Conservation (phyloP, 495 filamentous ascomycete species). For the Tuber brumale region DNA sequence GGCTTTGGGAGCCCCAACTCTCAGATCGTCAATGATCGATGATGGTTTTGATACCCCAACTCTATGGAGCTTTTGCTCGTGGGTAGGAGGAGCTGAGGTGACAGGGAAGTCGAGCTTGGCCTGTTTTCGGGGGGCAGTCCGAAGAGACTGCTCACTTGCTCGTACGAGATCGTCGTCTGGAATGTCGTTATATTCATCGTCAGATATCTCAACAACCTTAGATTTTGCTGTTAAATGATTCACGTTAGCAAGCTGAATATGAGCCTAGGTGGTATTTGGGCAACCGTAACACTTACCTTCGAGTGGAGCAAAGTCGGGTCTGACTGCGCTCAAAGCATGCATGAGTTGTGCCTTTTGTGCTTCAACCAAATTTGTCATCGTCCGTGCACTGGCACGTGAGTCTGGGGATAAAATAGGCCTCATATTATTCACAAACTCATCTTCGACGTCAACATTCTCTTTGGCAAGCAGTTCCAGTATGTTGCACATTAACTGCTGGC, state of each 20-base stretch:
- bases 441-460: conserved; percentile 35
- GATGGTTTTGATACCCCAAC: conserved; percentile 10
- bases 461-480: conserved; percentile 39
- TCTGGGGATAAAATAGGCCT: conserved; percentile 32
- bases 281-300: conserved; percentile 15
- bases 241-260: conserved; percentile 19
- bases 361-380: conserved; percentile 38
- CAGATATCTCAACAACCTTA: conserved; percentile 38
- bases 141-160: neutral
- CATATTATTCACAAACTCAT: conserved; percentile 38
- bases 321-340: conserved; percentile 31
- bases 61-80: conserved; percentile 22
- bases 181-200: conserved; percentile 37
- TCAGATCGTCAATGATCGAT: conserved; percentile 15
- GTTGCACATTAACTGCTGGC: conserved; percentile 40
- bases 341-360: conserved; percentile 39
- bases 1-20: conserved; percentile 28
- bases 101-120: conserved; percentile 28
- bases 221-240: conserved; percentile 13
- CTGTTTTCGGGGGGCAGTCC: conserved; percentile 15
- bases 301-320: conserved; percentile 32
- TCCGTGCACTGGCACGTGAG: conserved; percentile 17
- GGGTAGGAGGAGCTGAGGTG: conserved; percentile 20
- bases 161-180: conserved; percentile 34
- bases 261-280: neutral